Conservation (phyloP, 352 stramenopile genomes). For the Halophytophthora polymorphica region DNA sequence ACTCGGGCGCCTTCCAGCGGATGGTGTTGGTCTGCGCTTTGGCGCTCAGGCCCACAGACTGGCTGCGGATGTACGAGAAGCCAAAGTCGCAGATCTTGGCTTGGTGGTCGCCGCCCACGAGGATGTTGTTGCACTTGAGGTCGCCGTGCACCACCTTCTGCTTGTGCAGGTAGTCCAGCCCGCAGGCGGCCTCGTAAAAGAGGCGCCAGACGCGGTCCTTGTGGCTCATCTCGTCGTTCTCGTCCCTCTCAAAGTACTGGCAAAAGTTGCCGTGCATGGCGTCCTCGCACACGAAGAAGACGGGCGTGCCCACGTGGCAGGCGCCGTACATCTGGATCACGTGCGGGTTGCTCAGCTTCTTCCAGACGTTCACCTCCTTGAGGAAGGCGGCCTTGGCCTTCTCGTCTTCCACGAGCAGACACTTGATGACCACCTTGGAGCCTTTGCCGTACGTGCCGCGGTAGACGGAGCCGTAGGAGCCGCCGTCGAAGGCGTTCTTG, state of each 20-base stretch:
- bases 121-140: conserved; percentile 83
- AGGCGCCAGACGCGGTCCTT: conserved; percentile 3
- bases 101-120: conserved; percentile 41
- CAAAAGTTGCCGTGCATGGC: conserved; percentile 6
- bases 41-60: conserved; percentile 27
- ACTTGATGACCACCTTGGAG: conserved; percentile 35
- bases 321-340: conserved; percentile 27
- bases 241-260: conserved; percentile 8
- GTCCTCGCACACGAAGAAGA: conserved; percentile 13
- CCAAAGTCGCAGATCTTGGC: conserved; percentile 46
- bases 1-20: conserved; percentile 15
- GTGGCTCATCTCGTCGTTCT: too few species aligned
- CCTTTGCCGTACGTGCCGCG: conserved; percentile 15
- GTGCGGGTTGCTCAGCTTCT: conserved; percentile 19
- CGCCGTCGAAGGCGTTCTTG: background rate
- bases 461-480: conserved; percentile 15
- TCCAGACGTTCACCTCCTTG: conserved; percentile 35
- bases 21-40: background rate
- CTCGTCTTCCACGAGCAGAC: conserved; percentile 4
- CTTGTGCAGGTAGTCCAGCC: conserved; percentile 66
- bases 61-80: conserved; percentile 27
- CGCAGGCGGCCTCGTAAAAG: conserved; percentile 8
- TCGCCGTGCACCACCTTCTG: conserved; percentile 78
- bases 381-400: conserved; percentile 8
- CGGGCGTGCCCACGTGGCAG: conserved; percentile 20